phyloP scores from a whole-genome alignment of 1,284 basidiomycete species.

The Entoloma clypeatum region DNA sequence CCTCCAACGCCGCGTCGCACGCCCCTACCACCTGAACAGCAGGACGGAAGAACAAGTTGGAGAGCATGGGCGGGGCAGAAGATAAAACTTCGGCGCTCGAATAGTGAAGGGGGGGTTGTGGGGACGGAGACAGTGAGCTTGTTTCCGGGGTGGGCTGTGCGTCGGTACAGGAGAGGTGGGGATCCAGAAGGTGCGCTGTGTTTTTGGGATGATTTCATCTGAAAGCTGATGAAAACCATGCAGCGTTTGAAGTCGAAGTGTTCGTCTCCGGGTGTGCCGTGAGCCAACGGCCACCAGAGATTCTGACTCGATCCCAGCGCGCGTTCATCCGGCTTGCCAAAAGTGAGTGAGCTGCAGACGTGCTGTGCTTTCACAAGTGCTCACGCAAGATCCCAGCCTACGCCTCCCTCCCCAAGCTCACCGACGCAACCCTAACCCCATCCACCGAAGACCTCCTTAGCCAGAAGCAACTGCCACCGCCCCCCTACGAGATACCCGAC shows the following conservation, averaged over 20 bases:
- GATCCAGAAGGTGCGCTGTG: conserved; percentile 24
- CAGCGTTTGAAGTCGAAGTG: conserved; percentile 62
- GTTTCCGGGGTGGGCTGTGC: conserved; percentile 52
- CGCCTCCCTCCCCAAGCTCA: conserved; percentile 57
- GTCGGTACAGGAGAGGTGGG: conserved; percentile 30
- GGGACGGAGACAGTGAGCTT: conserved; percentile 38
- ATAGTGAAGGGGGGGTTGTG: conserved; percentile 9
- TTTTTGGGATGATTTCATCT: background rate
- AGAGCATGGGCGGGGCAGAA: conserved; percentile 45
- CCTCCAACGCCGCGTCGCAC: conserved; percentile 13
- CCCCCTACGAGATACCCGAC: conserved; percentile 56
- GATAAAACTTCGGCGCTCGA: conserved; percentile 27
- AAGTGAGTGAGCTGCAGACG: conserved; percentile 41
- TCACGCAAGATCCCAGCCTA: conserved; percentile 43
- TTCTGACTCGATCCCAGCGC: conserved; percentile 67
- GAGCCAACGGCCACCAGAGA: conserved; percentile 55
- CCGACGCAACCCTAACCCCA: conserved; percentile 30
- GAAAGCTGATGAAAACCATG: background rate
- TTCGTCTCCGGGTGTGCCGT: conserved; percentile 76
- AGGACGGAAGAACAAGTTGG: conserved; percentile 32
- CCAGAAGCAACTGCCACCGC: conserved; percentile 49
- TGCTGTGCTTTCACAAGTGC: background rate
- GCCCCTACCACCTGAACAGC: conserved; percentile 7
- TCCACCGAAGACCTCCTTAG: conserved; percentile 48
- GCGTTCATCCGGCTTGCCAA: conserved; percentile 76